Evolutionary conservation across 2,329 filamentous ascomycete genomes (phyloP), one percentile per base, ranked within the genome.

Genomic region (Pseudogymnoascus sp.): DNA sequence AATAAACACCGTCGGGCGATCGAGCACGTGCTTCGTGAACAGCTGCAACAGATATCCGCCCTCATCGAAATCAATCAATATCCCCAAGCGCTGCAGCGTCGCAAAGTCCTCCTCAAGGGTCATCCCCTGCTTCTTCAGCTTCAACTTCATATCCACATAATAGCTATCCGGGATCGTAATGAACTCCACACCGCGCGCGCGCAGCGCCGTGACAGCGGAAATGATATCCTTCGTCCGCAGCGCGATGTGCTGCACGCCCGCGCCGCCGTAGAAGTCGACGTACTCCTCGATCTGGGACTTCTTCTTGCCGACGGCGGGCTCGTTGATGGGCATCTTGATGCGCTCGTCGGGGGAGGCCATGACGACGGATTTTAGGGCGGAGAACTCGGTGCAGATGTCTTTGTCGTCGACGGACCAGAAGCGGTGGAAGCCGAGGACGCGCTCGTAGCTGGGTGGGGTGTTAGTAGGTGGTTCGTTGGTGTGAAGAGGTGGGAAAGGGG

Each of bases 311-410:
- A 84, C 80, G 0, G 93, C 93, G 1, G 93, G 93, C 78, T 97
- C 93, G 80, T 97, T 97, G 83, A 97, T 96, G 71, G 93, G 93
- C 92, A 97, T 97, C 79, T 97, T 97, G 77, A 97, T 91, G 4
- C 89, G 75, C 64, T 93, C 89, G 78, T 93, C 91, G 65, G 87
- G 86, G 4, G 88, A 91, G 44, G 89, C 85, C 92, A 97, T 96
- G 73, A 97, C 93, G 71, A 97, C 87, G 72, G 86, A 90, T 77
- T 88, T 91, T 59, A 97, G 82, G 8, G 93, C 92, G 0, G 89
- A 92, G 82, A 91, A 97, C 73, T 96, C 92, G 68, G 90, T 96
- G 82, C 87, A 91, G 78, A 97, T 96, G 74, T 96, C 86, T 69
- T 86, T 89, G 81, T 97, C 93, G 75, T 97, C 93, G 64, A 97